Base-by-base conservation (phyloP, 1,139 yeast genomes). In the Nakaseomyces glabratus region DNA sequence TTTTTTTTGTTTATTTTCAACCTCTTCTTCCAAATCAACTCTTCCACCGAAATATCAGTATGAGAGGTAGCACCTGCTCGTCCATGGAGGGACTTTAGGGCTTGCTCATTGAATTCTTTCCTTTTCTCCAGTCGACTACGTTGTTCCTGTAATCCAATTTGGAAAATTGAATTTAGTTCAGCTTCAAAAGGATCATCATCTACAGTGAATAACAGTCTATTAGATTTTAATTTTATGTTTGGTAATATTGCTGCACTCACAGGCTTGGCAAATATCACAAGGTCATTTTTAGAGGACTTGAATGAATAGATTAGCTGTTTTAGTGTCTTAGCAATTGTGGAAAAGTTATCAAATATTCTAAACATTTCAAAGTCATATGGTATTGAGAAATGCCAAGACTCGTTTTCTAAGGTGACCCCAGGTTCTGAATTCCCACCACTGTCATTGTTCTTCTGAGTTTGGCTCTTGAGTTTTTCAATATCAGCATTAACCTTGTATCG, bases 101-200 rank as follows among this genome's bases (percentile, higher is more conserved):
- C 37, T 6, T 39, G 41, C 15, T 42, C 52, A 24, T 80, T 78
- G 49, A 82, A 79, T 4, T 73, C 60, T 4, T 60, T 58, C 28
- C 65, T 55, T 47, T 79, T 73, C 31, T 77, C 86, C 29, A 72
- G 40, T 35, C 96, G 63, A 39, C 69, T 66, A 38, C 71, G 63
- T 51, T 82, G 94, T 49, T 85, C 96, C 4, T 71, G 60, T 34
- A 69, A 45, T 2, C 95, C 95, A 21, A 84, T 68, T 49, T 82
- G 90, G 56, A 73, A 82, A 17, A 82, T 77, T 70, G 81, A 69
- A 28, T 73, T 73, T 38, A 88, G 59, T 46, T 85, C 80, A 1
- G 80, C 60, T 57, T 88, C 98, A 55, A 90, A 85, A 4, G 93
- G 85, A 58, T 88, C 95, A 58, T 86, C 95, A n/a, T 73, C 82